Base-by-base conservation (phyloP, 2,329 filamentous ascomycete genomes). In the Coniosporium tulheliwenetii region DNA sequence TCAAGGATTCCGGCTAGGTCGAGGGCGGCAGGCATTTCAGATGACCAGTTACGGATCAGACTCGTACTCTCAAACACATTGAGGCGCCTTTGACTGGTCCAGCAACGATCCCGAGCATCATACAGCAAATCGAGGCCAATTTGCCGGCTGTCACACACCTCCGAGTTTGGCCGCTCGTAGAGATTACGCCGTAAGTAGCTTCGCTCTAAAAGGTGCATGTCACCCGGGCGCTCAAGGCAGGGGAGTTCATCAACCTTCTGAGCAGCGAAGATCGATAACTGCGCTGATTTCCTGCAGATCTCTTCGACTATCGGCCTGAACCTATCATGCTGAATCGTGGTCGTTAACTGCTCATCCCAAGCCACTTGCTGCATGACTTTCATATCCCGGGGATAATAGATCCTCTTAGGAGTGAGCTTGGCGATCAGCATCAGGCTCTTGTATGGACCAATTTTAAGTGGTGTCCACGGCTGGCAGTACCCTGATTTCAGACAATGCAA, bases 401-500 rank as follows among this genome's bases (percentile, higher is more conserved):
- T 33, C 29, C 65, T 50, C 0, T 10, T 12, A 3, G 64, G 62
- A 2, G 57, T 60, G 2, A 61, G 50, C 0, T 13, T 12, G 1
- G 56, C 52, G 10, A 64, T 55, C 1, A 30, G 8, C 5, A 26
- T 7, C 1, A 66, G 48, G 1, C 54, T 19, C 0, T 44, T 38
- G 8, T 51, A 10, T 14, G 51, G 38, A 2, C 10, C 33, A 13
- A 48, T 36, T 0, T 48, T 41, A 1, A 58, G 41, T 5, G 46
- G 46, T 1, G 41, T 41, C 36, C 55, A 56, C 0, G 54, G 52
- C 30, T 71, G 68, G 30, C 65, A 69, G 1, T 56, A 54, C 0
- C 67, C 71, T 0, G 73, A 72, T 2, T 53, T 48, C 0, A 81
- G 55, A 26, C 62, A 65, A 2, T 63, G 54, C 0, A 76, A 43